Evolutionary conservation across 1,139 yeast genomes (phyloP).

Genomic region (Geotrichum macrosporum): DNA sequence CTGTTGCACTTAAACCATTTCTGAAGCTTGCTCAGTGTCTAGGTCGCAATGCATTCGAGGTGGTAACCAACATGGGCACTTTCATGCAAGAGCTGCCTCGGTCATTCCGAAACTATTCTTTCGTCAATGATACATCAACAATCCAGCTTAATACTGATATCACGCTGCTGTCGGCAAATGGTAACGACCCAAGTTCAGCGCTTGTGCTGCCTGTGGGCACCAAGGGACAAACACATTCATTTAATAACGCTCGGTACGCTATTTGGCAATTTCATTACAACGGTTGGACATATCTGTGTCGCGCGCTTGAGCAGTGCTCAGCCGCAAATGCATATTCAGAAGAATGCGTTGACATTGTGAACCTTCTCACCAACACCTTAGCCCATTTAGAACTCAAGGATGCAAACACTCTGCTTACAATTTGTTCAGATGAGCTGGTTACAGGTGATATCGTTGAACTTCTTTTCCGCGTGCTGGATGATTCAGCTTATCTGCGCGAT

Average conservation of each 20-base stretch:
- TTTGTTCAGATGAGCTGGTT: constrained; percentile 56
- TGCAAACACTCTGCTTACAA: constrained; percentile 43
- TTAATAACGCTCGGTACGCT: constrained; percentile 42
- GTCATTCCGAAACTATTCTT: constrained; percentile 36
- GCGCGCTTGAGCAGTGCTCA: constrained; percentile 58
- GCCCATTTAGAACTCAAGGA: constrained; percentile 44
- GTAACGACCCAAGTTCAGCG: constrained; percentile 10
- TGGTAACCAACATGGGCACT: constrained; percentile 55
- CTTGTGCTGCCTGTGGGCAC: constrained; percentile 52
- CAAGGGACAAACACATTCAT: constrained; percentile 56
- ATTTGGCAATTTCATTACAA: constrained; percentile 69
- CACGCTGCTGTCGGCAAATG: constrained; percentile 40
- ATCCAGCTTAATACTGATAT: constrained; percentile 42
- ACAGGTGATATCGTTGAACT: constrained; percentile 69
- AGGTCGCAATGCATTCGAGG: constrained; percentile 63
- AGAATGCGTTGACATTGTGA: constrained; percentile 47
- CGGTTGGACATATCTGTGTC: constrained; percentile 85
- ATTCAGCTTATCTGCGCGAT: constrained; percentile 56
- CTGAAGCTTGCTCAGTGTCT: constrained; percentile 53
- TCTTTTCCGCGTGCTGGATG: constrained; percentile 62
- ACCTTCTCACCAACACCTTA: constrained; percentile 50
- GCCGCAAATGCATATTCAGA: constrained; percentile 42
- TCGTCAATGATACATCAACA: constrained; percentile 36
- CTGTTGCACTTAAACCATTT: constrained; percentile 61
- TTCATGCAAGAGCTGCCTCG: constrained; percentile 48